Evolutionary conservation across 2,329 filamentous ascomycete species (phyloP), one percentile per base, ranked within the genome.

Genomic region (Diaporthe sp.): DNA sequence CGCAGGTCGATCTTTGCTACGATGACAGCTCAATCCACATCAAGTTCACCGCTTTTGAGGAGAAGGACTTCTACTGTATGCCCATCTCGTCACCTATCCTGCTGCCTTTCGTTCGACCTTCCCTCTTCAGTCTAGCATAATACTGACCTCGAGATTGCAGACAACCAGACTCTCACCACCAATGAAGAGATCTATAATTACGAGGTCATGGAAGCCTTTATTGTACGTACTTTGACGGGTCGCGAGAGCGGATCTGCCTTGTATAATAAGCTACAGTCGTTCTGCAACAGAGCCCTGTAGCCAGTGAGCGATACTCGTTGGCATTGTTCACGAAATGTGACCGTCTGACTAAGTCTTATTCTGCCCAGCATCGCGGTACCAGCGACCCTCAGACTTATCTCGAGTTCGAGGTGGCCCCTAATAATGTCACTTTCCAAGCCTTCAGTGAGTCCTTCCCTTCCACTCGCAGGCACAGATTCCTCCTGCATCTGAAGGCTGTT

Each of bases 191-290:
- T 89, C 68, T 89, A 84, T 82, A 78, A 84, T 72, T 89, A 89
- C 78, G 86, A 88, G 77, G 87, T 89, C 49, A 87, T 89, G 85
- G 88, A 89, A 78, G 84, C 84, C 15, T 89, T 89, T 78, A 84
- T 89, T 13, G 75, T 76, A 57, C 59, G 75, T 74, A 4, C 28
- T 42, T 51, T 25, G 5, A 22, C 10, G 3, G 3, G 15, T 17
- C 12, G n/a, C 28, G 19, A 34, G 25, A 51, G 19, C n/a, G 1
- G 28, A 25, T 6, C 22, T 46, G 44, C 25, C 70, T 9, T 53
- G 5, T 51, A n/a, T 28, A 25, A 55, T 55, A 28, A 55, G 25
- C n/a, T 31, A 31, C n/a, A 17, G n/a, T 17, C 15, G 15, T 28
- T 19, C 25, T 28, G 51, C 51, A 25, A 31, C 51, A 8, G n/a